Conservation (phyloP, 1,284 basidiomycete species). For the Psilocybe mexicana region DNA sequence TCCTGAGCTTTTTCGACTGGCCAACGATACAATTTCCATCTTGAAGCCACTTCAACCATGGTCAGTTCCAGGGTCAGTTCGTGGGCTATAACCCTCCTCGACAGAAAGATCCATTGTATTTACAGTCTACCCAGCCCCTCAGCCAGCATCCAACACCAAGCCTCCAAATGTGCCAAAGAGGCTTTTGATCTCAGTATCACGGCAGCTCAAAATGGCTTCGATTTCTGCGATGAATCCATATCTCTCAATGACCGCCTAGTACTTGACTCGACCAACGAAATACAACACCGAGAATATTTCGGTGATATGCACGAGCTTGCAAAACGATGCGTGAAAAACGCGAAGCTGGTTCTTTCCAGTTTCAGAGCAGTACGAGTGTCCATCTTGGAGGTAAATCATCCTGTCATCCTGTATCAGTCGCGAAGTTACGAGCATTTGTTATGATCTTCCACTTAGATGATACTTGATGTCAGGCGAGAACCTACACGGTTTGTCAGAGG, state of each 20-base stretch:
- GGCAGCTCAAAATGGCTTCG: not conserved
- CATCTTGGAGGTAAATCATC: not conserved
- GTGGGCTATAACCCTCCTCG: not conserved
- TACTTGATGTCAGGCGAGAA: not conserved
- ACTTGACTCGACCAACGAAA: not conserved
- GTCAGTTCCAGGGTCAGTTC: not conserved
- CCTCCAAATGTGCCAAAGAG: not conserved
- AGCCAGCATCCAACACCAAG: not conserved
- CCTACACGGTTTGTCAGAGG: too few relatives aligned
- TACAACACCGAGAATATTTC: constrained; percentile 2
- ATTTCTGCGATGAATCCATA: not conserved
- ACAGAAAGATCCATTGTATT: not conserved
- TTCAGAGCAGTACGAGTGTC: constrained; percentile 11
- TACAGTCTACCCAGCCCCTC: not conserved
- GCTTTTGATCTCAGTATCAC: not conserved
- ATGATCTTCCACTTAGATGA: not conserved
- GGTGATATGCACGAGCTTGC: constrained; percentile 9
- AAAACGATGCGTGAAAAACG: constrained; percentile 7
- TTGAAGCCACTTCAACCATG: not conserved
- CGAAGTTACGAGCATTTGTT: not conserved
- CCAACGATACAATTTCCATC: not conserved
- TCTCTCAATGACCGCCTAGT: not conserved
- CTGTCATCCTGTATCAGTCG: too few relatives aligned
- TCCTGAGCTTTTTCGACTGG: not conserved
- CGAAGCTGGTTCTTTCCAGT: not conserved